Percentiles rank a stretch among this genome's conserved stretches.
Evolutionary conservation across 2,329 filamentous ascomycete genomes (phyloP).

Genomic region (Calonectria naviculata): DNA sequence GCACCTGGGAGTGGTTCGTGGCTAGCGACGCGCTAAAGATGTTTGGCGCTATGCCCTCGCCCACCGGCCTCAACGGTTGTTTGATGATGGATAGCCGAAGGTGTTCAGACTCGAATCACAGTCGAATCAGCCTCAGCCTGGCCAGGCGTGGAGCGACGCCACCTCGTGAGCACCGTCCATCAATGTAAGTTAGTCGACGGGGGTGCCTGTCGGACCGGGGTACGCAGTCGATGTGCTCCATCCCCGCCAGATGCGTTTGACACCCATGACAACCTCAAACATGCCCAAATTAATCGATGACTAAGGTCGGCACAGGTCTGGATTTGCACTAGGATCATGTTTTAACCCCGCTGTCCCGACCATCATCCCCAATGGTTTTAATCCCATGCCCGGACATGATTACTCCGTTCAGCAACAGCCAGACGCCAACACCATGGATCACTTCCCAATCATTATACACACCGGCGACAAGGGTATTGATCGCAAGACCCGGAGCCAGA

Average conservation of each 20-base stretch:
- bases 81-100: conserved; percentile 4
- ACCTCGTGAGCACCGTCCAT: background rate
- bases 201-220: background rate
- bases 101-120: background rate
- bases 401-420: conserved; percentile 2
- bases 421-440: conserved; percentile 10
- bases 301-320: conserved; percentile 6
- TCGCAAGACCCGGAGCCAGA: conserved; percentile 14
- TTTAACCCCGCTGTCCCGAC: conserved; percentile 5
- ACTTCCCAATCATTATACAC: conserved; percentile 18
- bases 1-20: background rate
- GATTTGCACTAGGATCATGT: conserved; percentile 7
- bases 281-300: conserved; percentile 3
- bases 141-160: background rate
- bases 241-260: conserved; percentile 1
- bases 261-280: conserved; percentile 8
- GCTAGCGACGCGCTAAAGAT: background rate
- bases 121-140: background rate
- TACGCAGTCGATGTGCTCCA: background rate
- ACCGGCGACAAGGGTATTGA: conserved; percentile 16
- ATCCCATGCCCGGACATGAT: conserved; percentile 6
- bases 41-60: background rate
- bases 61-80: background rate
- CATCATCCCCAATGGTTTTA: conserved; percentile 6
- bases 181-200: background rate